phyloP scores from a whole-genome alignment of 768 basidiomycete genomes.

The Tylopilus balloui region DNA sequence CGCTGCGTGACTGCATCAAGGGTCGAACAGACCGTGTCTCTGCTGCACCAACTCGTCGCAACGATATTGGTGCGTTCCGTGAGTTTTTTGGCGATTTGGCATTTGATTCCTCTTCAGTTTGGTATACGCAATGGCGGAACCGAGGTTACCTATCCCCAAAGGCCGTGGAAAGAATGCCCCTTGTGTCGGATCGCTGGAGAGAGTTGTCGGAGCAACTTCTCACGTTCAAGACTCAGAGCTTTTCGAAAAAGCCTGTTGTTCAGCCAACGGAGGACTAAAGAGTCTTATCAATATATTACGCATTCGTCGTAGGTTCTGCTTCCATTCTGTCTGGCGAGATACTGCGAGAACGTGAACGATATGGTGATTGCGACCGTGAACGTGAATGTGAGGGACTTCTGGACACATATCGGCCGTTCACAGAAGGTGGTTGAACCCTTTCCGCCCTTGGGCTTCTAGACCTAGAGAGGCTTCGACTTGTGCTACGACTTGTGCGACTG shows the following conservation, averaged over 20 bases:
- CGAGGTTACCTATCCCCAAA: constrained; percentile 69
- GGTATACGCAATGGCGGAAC: constrained; percentile 72
- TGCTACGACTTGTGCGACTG: constrained; percentile 39
- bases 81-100: background rate
- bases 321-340: constrained; percentile 57
- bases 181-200: constrained; percentile 69
- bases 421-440: constrained; percentile 36
- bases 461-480: constrained; percentile 24
- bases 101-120: constrained; percentile 42
- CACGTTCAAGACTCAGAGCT: constrained; percentile 40
- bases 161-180: constrained; percentile 55
- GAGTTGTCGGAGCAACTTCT: constrained; percentile 58
- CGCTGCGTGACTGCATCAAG: constrained; percentile 74
- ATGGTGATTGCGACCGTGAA: constrained; percentile 40
- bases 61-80: constrained; percentile 68
- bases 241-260: constrained; percentile 24
- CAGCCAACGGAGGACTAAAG: constrained; percentile 22
- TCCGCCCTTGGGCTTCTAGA: constrained; percentile 24
- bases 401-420: constrained; percentile 57
- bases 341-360: constrained; percentile 55
- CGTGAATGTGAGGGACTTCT: constrained; percentile 51
- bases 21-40: constrained; percentile 63
- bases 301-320: constrained; percentile 20
- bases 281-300: constrained; percentile 10
- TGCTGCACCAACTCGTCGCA: constrained; percentile 81